Conservation (phyloP, 73 alveolate species). For the Uronychia setigera region DNA sequence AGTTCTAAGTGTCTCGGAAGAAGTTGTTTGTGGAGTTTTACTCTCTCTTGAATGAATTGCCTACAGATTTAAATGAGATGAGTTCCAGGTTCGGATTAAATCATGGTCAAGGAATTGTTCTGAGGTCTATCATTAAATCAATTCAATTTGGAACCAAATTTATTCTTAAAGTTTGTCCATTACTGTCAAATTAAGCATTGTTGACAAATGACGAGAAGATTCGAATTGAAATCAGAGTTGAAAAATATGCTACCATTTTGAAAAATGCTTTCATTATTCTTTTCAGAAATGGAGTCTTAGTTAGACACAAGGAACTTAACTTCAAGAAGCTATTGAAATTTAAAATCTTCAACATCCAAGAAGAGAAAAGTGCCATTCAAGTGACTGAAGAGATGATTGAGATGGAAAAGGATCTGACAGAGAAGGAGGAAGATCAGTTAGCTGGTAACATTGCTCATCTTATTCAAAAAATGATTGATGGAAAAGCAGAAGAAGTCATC, state of each 20-base stretch:
- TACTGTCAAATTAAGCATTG: neutral
- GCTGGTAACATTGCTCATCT: neutral
- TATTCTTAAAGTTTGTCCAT: neutral
- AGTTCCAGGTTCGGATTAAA: neutral
- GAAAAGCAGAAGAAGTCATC: neutral
- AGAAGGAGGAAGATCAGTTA: neutral
- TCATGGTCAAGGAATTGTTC: neutral
- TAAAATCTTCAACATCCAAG: neutral
- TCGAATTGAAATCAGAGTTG: neutral
- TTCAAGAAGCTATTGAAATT: neutral
- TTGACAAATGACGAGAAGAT: neutral
- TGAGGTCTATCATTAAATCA: neutral
- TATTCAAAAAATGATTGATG: neutral
- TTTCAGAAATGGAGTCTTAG: neutral
- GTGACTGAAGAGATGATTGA: neutral
- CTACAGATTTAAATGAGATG: neutral
- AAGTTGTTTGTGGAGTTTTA: slow-evolving; percentile 10
- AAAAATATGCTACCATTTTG: neutral
- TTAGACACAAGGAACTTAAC: too few species aligned
- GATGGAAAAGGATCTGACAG: neutral
- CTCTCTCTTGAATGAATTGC: neutral
- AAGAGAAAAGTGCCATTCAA: neutral
- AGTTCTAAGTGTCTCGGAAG: neutral
- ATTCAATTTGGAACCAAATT: too few species aligned
- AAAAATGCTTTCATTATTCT: neutral